Percentiles rank a stretch among this genome's conserved stretches.
Conservation (phyloP, 805 yeast species). For the Ogataea polymorpha region DNA sequence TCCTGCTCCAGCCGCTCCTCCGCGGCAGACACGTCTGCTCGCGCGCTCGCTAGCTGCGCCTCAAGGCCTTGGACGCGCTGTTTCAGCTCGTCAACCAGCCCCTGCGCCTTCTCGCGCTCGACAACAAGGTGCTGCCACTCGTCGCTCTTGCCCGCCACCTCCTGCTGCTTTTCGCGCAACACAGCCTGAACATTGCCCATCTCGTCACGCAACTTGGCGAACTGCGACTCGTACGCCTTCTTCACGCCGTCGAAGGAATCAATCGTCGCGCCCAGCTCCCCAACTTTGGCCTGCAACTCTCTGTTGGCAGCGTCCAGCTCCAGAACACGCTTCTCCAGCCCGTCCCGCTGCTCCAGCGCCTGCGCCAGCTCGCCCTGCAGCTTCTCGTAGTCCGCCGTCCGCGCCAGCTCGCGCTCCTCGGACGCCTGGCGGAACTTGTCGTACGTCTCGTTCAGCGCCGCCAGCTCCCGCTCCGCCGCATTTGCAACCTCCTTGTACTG, state of each 20-base stretch:
- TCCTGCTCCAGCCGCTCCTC: slow-evolving; percentile 47
- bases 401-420: slow-evolving; percentile 18
- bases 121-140: slow-evolving; percentile 31
- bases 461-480: slow-evolving; percentile 65
- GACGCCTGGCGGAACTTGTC: slow-evolving; percentile 40
- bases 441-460: slow-evolving; percentile 50
- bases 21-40: slow-evolving; percentile 33
- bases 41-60: slow-evolving; percentile 33
- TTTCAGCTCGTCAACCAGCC: slow-evolving; percentile 21
- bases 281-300: slow-evolving; percentile 19
- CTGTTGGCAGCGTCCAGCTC: slow-evolving; percentile 12
- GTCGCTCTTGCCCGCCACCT: slow-evolving; percentile 21
- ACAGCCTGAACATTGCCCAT: slow-evolving; percentile 21
- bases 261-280: slow-evolving; percentile 24
- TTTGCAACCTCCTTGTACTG: slow-evolving; percentile 61
- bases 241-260: slow-evolving; percentile 26
- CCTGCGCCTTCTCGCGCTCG: slow-evolving; percentile 14
- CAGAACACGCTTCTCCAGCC: slow-evolving; percentile 11
- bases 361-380: slow-evolving; percentile 12
- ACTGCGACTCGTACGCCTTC: slow-evolving; percentile 27
- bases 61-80: slow-evolving; percentile 37
- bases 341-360: slow-evolving; percentile 15
- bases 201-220: slow-evolving; percentile 26
- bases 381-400: slow-evolving; percentile 12
- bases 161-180: slow-evolving; percentile 6